Evolutionary conservation across 176 grass and related monocot species (phyloP).

Genomic region (Areca catechu): DNA sequence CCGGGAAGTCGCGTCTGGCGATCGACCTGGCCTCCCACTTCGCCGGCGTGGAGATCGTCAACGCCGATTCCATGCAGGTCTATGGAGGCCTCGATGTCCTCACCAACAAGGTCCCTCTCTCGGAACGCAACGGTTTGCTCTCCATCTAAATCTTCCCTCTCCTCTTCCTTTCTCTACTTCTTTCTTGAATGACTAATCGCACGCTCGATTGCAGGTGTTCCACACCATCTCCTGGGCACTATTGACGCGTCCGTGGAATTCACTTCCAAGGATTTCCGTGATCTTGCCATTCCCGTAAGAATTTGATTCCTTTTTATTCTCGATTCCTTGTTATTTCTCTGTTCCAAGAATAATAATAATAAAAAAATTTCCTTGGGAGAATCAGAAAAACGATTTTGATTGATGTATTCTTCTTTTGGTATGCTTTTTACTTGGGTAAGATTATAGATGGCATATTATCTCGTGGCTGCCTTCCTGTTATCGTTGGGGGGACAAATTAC

Average conservation of each 20-base stretch:
- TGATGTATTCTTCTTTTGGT: neutral
- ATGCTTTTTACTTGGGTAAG: constrained; percentile 13
- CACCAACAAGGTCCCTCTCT: constrained; percentile 73
- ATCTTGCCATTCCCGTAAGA: constrained; percentile 49
- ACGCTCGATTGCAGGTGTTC: constrained; percentile 42
- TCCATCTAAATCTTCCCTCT: neutral
- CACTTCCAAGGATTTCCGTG: constrained; percentile 62
- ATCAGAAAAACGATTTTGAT: too few relatives aligned
- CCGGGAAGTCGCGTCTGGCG: constrained; percentile 78
- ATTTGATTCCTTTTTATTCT: too few relatives aligned
- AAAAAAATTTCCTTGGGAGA: neutral
- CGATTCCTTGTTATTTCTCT: too few relatives aligned
- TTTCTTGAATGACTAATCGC: too few relatives aligned
- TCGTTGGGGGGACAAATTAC: constrained; percentile 91
- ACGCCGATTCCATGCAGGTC: constrained; percentile 94
- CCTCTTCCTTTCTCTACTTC: neutral
- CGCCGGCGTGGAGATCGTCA: constrained; percentile 60
- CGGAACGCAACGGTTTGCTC: constrained; percentile 60
- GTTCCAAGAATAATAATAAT: neutral
- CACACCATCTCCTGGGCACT: constrained; percentile 67
- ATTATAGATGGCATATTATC: constrained; percentile 68
- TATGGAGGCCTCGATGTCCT: constrained; percentile 74
- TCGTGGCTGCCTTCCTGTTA: constrained; percentile 62
- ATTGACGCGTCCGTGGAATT: constrained; percentile 72
- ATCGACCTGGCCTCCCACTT: constrained; percentile 70